Evolutionary conservation across 768 basidiomycete genomes (phyloP).

Genomic region (Lactarius sanguifluus): DNA sequence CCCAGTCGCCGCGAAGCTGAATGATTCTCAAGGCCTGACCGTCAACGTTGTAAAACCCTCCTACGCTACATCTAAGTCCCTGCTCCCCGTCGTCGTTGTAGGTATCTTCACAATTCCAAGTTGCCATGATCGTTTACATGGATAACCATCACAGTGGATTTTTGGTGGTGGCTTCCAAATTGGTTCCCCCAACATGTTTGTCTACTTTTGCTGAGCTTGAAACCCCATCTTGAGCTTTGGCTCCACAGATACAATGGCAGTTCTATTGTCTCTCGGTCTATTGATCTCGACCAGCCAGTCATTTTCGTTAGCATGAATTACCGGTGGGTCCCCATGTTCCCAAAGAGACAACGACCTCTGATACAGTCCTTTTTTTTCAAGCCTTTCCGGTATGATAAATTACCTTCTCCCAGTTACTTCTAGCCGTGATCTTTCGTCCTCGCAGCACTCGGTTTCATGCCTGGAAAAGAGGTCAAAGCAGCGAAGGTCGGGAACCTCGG

Average conservation of each 20-base stretch:
- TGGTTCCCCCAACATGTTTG: conserved; percentile 17
- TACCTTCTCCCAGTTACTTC: neutral
- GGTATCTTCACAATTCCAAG: neutral
- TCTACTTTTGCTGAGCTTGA: neutral
- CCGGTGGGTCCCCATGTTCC: conserved; percentile 21
- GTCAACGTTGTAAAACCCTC: conserved; percentile 33
- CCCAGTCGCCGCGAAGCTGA: neutral
- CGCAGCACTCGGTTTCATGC: conserved; percentile 51
- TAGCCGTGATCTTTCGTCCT: neutral
- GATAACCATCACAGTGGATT: conserved; percentile 29
- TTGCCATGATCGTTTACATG: neutral
- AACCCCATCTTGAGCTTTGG: neutral
- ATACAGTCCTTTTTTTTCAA: neutral
- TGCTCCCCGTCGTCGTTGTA: conserved; percentile 34
- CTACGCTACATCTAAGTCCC: conserved; percentile 4
- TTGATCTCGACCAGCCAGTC: conserved; percentile 31
- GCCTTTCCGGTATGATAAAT: conserved; percentile 23
- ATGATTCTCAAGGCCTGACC: conserved; percentile 29
- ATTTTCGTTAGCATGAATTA: conserved; percentile 36
- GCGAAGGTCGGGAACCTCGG: conserved; percentile 62
- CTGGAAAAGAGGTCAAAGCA: conserved; percentile 50
- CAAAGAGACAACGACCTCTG: neutral
- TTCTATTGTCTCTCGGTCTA: conserved; percentile 30
- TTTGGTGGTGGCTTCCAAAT: conserved; percentile 31
- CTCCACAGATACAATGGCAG: conserved; percentile 30